phyloP scores from a whole-genome alignment of 768 basidiomycete genomes.

The Kwoniella sp. region DNA sequence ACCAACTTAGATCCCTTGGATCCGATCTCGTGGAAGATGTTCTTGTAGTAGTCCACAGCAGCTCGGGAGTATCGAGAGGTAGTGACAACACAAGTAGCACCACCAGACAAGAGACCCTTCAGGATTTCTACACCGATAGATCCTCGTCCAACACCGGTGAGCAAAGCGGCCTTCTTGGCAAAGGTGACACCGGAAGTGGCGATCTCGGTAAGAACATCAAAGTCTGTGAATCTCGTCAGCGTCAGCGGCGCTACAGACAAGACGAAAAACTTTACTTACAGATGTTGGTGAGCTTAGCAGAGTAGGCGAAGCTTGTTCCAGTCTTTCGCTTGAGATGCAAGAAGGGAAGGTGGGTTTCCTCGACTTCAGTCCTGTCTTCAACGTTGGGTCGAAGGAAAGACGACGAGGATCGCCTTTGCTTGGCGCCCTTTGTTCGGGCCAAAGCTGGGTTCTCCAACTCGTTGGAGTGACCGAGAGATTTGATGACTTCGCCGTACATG shows the following conservation, averaged over 20 bases:
- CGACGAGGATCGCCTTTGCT: conserved; percentile 80
- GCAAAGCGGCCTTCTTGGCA: conserved; percentile 97
- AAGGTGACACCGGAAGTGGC: conserved; percentile 98
- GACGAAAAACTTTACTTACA: conserved; percentile 55
- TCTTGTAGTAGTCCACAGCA: conserved; percentile 92
- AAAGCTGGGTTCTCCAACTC: conserved; percentile 33
- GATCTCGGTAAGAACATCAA: conserved; percentile 96
- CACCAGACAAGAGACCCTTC: conserved; percentile 93
- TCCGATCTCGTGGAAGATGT: conserved; percentile 92
- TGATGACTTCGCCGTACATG: conserved; percentile 93
- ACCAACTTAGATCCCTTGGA: conserved; percentile 94
- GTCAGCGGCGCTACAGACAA: not conserved
- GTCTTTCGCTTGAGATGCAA: conserved; percentile 97
- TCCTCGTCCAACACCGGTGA: conserved; percentile 96
- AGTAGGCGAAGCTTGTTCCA: conserved; percentile 93
- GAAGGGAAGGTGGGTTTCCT: conserved; percentile 88
- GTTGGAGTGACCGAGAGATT: conserved; percentile 74
- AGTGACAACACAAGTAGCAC: conserved; percentile 94
- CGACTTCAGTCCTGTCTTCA: conserved; percentile 66
- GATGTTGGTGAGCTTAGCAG: conserved; percentile 80
- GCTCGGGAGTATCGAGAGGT: conserved; percentile 96
- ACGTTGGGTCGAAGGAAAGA: conserved; percentile 91
- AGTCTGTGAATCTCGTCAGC: conserved; percentile 62
- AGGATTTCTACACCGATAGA: conserved; percentile 97
- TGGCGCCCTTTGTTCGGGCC: conserved; percentile 37